Percentiles rank a stretch among this genome's conserved stretches.
Conservation (phyloP, 176 grass and related monocot species). For the Paspalum notatum region DNA sequence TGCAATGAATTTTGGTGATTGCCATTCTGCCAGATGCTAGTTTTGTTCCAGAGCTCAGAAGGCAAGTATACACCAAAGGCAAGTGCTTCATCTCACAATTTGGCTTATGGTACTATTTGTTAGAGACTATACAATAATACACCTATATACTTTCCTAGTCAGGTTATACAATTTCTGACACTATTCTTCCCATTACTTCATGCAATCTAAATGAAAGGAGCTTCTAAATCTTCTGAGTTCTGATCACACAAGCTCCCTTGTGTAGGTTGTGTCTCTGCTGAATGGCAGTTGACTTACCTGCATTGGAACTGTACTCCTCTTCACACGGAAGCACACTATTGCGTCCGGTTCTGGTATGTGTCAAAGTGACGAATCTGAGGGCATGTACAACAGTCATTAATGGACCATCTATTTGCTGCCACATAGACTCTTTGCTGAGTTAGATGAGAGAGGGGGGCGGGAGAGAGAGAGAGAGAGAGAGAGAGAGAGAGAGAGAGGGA, state of each 20-base stretch:
- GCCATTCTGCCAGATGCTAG: background rate
- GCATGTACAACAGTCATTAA: no score
- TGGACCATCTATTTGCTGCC: no score
- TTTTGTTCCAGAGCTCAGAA: conserved; percentile 22
- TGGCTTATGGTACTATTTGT: background rate
- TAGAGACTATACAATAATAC: no score
- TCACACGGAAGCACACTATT: background rate
- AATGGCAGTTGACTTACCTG: background rate
- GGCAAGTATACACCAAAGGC: background rate
- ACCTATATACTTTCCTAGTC: no score
- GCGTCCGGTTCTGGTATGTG: background rate
- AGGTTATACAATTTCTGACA: no score
- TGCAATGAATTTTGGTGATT: conserved; percentile 85
- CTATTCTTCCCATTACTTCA: background rate
- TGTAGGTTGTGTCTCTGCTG: background rate
- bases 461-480: no score
- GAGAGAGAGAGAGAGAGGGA: no score
- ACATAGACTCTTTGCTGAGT: no score
- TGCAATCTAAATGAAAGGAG: background rate
- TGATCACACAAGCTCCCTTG: background rate
- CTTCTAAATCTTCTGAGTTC: conserved; percentile 15
- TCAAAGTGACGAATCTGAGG: no score
- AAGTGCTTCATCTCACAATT: conserved; percentile 7
- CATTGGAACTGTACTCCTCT: conserved; percentile 14
- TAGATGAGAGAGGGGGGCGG: no score